These are phyloP conservation scores for Royoungia palumana DNA, from an alignment of 768 basidiomycete species.

Conservation along the genomic window DNA sequence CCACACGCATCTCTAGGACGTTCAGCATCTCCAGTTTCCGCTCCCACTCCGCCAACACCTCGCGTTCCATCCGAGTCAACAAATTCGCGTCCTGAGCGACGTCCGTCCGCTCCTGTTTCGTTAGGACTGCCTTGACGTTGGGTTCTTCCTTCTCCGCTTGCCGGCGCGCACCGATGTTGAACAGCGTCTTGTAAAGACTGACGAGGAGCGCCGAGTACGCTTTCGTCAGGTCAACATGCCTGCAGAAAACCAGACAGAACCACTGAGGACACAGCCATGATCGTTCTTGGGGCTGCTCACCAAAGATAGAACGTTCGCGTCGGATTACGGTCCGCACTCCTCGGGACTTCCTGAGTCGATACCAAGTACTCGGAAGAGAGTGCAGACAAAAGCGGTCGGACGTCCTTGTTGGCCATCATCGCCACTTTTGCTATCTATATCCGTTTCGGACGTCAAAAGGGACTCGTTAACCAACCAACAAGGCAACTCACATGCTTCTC, in stretches of 20 bases:
- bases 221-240: conserved; percentile 87
- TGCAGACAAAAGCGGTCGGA: conserved; percentile 73
- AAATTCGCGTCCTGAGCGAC: conserved; percentile 73
- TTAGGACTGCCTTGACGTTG: conserved; percentile 66
- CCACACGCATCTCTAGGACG: conserved; percentile 80
- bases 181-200: conserved; percentile 85
- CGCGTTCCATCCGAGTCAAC: conserved; percentile 71
- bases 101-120: conserved; percentile 78
- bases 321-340: conserved; percentile 86
- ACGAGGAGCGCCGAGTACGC: conserved; percentile 76
- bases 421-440: conserved; percentile 86
- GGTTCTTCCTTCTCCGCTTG: conserved; percentile 69
- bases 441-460: neutral
- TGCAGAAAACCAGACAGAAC: conserved; percentile 30
- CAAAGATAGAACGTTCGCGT: conserved; percentile 89
- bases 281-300: conserved; percentile 38
- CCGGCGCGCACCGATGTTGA: conserved; percentile 75
- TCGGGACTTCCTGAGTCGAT: conserved; percentile 90
- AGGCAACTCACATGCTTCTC: conserved; percentile 75
- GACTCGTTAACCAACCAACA: neutral
- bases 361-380: conserved; percentile 81
- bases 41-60: conserved; percentile 71
- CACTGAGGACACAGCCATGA: neutral
- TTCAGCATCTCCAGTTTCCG: conserved; percentile 68
- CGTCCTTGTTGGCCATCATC: conserved; percentile 89